Base-by-base conservation (phyloP, 495 filamentous ascomycete genomes). In the Xylaria grammica region DNA sequence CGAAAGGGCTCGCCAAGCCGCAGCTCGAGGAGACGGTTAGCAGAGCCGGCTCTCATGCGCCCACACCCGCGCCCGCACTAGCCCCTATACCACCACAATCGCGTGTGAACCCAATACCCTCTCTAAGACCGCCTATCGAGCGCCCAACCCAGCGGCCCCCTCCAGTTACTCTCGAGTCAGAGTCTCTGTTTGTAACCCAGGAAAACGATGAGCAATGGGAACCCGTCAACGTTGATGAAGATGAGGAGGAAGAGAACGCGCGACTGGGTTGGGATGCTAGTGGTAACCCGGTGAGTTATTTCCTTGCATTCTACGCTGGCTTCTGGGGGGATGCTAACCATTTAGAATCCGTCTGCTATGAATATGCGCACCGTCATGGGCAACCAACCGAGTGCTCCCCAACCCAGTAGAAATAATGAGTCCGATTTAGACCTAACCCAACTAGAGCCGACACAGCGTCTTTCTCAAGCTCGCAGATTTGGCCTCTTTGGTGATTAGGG, bases 191-290 rank as follows among this genome's bases (percentile, higher is more conserved):
- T 68, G 84, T 96, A 22, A 84, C 86, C 17, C 84, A 84, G 40
- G 85, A 84, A 10, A 90, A 92, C 62, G 91, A 94, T 66, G 88
- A 93, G 66, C 80, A 84, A 67, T 97, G 93, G 93, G 91, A 95
- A 74, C 93, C 93, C 2, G 81, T 87, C 38, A 87, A 91, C 58
- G 85, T 89, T 20, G 87, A 90, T 19, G 89, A 89, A 57, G 84
- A 86, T 4, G 82, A 92, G 45, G 91, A 90, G 62, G 88, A 69
- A 51, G 76, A 78, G n/a, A 73, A 73, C 45, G 74, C 71, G 6
- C 72, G 86, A 53, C 80, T 97, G 32, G 88, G 89, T 30, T 97
- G 94, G 93, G 88, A 96, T 79, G 85, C 88, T 11, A 90, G 84
- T 66, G 88, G 82, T 24, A 74, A 84, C 27, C 75, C 78, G 56